These are phyloP conservation scores for Lachnum nothofagi DNA, from an alignment of 2,329 filamentous ascomycete species.

Conservation along the genomic window DNA sequence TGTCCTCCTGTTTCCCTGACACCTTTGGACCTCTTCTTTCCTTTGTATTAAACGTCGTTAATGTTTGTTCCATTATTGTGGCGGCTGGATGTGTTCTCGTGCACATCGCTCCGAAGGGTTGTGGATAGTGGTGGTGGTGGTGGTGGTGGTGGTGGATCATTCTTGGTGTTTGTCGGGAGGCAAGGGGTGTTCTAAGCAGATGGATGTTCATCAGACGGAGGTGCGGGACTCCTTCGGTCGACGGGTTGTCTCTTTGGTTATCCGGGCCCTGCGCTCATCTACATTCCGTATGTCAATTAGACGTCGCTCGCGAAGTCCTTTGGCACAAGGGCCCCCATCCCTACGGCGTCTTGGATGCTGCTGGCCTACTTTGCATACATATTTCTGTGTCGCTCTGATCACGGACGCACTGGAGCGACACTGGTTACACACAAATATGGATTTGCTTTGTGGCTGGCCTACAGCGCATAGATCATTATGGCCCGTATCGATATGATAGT, in stretches of 20 bases:
- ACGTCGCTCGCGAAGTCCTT: constrained; percentile 26
- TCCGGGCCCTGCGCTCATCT: constrained; percentile 14
- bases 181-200: constrained; percentile 27
- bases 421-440: constrained; percentile 18
- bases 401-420: constrained; percentile 11
- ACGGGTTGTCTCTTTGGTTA: constrained; percentile 27
- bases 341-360: constrained; percentile 25
- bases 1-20: constrained; percentile 20
- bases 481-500: constrained; percentile 24
- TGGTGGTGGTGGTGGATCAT: too few relatives aligned
- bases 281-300: constrained; percentile 23
- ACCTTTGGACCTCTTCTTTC: constrained; percentile 24
- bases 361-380: constrained; percentile 30
- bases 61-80: constrained; percentile 32
- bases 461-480: constrained; percentile 20
- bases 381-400: constrained; percentile 15
- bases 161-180: constrained; percentile 18
- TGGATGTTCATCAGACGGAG: constrained; percentile 27
- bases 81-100: constrained; percentile 8
- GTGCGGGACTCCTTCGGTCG: constrained; percentile 28
- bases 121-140: constrained; percentile 19
- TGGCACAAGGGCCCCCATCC: constrained; percentile 18
- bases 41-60: constrained; percentile 32
- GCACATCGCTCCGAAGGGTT: constrained; percentile 19
- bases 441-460: constrained; percentile 28